Evolutionary conservation across 1,139 yeast genomes (phyloP), one percentile per base, ranked within the genome.

Genomic region (Candida buenavistaensis): DNA sequence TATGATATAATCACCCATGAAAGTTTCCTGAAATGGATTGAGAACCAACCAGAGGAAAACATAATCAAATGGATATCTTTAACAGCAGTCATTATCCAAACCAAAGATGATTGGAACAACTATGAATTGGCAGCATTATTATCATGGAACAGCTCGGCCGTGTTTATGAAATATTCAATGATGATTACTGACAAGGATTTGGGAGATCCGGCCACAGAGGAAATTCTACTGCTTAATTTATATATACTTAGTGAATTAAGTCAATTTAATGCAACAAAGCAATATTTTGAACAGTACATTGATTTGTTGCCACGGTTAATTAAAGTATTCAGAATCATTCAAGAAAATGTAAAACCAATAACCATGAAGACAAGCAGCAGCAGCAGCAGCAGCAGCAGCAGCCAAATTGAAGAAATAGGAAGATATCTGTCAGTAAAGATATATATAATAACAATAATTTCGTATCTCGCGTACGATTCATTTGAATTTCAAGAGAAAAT

Each of bases 391-490:
- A n/a, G n/a, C n/a, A n/a, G n/a, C n/a, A n/a, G n/a, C n/a, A n/a
- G n/a, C n/a, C n/a, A n/a, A n/a, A n/a, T 68, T 10, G 55, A 61
- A 16, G 37, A 54, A 52, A 11, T 33, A 4, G 61, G 68, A 8
- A 58, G 62, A n/a, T 82, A 81, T 44, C 87, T 89, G 0, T 75
- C 75, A 33, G 69, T 74, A 6, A 83, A 83, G 47, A 68, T 82
- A 0, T 58, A 81, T 12, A 59, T 82, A 8, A 71, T 84, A 19
- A 90, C 83, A 46, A 69, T 80, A 0, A 54, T 84, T 5, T 71
- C 87, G 0, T 71, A 71, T 36, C 55, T 88, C 34, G 67, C 74
- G 0, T 72, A 71, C 42, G 66, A 71, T 2, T 72, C 80, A 33
- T 63, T 59, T 35, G 64, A 64, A 3, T 72, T 77, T 2, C 97